Evolutionary conservation across 768 basidiomycete species (phyloP), one percentile per base, ranked within the genome.

Genomic region (Macrolepiota albuminosa): DNA sequence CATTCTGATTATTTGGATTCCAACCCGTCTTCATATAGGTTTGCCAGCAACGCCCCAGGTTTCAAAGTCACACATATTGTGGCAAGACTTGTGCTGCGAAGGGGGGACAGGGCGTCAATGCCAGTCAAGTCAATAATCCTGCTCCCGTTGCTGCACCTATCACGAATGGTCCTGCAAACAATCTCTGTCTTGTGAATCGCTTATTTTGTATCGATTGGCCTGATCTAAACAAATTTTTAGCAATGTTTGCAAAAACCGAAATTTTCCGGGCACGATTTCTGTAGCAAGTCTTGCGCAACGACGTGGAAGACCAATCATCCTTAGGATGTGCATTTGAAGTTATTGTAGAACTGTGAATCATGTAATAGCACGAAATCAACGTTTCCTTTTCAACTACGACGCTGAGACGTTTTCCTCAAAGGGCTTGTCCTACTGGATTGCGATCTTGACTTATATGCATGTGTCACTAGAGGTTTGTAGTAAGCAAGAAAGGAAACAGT

Each of bases 51-150:
- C 42, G 54, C 31, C 54, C 29, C 5, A 42, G 13, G 3, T 54
- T 54, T 29, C 42, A 54, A 14, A 54, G 42, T 31, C 42, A 54
- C 54, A 40, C 31, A 21, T 43, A 54, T 43, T 54, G 87, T 59
- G 84, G 87, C 56, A 84, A 84, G 76, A 83, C 80, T 53, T 87
- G 86, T 63, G 85, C 61, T n/a, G 54, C 54, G 3, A 43, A 54
- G 29, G 40, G 29, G 4, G 48, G 48, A 6, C 49, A 50, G 48
- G 26, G 49, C 1, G 18, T 24, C 8, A 39, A 4, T 53, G 16
- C 8, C 24, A 37, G 4, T 26, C 54, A 42, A n/a, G 7, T n/a
- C 9, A 13, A 29, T 2, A 54, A 54, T 54, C 29, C 29, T 7
- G 31, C n/a, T 31, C 39, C 39, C 9, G 39, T 54, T 29, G 24